Evolutionary conservation across 2,329 filamentous ascomycete species (phyloP).

Genomic region (Mycosphaerella arachidis): DNA sequence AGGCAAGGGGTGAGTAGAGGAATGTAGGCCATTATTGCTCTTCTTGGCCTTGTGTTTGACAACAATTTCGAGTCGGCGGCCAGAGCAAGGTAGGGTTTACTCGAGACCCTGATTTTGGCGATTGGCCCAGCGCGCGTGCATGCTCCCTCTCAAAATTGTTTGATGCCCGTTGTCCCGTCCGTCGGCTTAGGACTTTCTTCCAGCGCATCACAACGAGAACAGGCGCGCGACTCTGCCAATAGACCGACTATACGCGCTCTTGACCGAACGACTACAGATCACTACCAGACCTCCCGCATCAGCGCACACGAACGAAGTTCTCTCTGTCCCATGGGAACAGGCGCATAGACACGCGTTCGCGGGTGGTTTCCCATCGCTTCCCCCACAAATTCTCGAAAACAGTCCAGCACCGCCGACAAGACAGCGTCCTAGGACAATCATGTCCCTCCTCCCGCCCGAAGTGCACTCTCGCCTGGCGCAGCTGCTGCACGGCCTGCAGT

Average conservation of each 20-base stretch:
- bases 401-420: neutral
- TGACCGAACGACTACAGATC: neutral
- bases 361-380: slow-evolving; percentile 1
- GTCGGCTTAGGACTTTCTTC: neutral
- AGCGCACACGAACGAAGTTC: neutral
- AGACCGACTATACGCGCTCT: neutral
- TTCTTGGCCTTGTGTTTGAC: no score
- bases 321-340: neutral
- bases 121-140: neutral
- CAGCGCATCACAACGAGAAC: neutral
- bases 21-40: no score
- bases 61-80: no score
- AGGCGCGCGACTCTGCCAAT: neutral
- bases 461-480: slow-evolving; percentile 78
- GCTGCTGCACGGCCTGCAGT: slow-evolving; percentile 84
- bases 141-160: neutral
- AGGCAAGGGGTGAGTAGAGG: no score
- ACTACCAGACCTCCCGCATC: neutral
- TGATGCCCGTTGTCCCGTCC: neutral
- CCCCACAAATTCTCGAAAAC: slow-evolving; percentile 10
- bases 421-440: slow-evolving; percentile 10
- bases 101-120: no score
- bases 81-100: no score
- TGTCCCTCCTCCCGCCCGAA: slow-evolving; percentile 76
- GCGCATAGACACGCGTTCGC: neutral